These are phyloP conservation scores for Alloteropsis semialata DNA, from an alignment of 176 grass and related monocot species.

Conservation along the genomic window DNA sequence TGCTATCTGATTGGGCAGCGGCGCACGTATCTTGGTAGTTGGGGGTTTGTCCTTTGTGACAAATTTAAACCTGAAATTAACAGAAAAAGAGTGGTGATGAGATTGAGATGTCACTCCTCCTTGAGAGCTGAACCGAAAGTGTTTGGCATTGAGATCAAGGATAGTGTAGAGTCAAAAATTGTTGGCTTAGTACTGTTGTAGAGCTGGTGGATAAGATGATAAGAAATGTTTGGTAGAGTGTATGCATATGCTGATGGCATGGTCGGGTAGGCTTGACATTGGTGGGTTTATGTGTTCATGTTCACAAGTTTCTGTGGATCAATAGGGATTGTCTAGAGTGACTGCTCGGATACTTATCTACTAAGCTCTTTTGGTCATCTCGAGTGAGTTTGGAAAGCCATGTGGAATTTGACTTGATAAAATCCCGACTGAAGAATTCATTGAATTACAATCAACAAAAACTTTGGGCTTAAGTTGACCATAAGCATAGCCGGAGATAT, in stretches of 20 bases:
- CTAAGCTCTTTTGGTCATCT: neutral
- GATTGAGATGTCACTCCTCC: neutral
- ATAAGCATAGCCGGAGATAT: no score
- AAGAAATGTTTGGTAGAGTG: neutral
- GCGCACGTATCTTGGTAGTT: neutral
- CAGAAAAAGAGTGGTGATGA: neutral
- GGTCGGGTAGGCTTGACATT: no score
- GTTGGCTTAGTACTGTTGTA: neutral
- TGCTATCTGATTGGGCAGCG: constrained; percentile 23
- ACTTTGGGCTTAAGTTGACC: neutral
- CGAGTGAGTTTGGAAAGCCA: neutral
- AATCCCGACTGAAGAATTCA: neutral
- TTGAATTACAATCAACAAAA: neutral
- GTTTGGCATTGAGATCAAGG: neutral
- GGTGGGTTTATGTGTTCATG: no score
- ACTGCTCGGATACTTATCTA: neutral
- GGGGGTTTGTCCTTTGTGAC: no score
- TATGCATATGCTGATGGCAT: neutral
- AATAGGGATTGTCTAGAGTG: neutral
- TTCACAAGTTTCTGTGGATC: neutral
- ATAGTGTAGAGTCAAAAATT: neutral
- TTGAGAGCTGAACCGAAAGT: neutral
- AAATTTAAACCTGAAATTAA: neutral
- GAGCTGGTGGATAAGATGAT: no score
- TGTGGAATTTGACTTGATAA: neutral